Evolutionary conservation across 768 basidiomycete genomes (phyloP).

Genomic region (Tricholoma bakamatsutake): DNA sequence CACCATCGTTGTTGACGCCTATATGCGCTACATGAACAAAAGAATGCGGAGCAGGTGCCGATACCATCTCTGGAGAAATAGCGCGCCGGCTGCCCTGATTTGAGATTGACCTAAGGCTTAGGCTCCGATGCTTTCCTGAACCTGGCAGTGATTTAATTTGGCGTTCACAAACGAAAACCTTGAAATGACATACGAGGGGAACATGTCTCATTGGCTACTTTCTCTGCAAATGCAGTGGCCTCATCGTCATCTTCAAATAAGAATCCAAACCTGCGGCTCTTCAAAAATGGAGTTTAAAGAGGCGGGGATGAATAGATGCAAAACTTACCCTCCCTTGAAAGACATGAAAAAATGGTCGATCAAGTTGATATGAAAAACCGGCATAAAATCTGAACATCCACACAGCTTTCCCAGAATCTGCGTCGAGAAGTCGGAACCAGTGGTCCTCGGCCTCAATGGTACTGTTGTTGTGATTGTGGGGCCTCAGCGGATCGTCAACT

Average conservation of each 20-base stretch:
- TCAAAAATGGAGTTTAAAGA: constrained; percentile 43
- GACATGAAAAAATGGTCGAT: constrained; percentile 89
- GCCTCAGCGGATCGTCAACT: not conserved
- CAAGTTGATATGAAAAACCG: constrained; percentile 66
- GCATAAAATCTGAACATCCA: constrained; percentile 65
- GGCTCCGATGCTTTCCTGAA: constrained; percentile 18
- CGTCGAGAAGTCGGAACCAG: constrained; percentile 64
- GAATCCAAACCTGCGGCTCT: constrained; percentile 51
- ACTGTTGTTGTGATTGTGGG: constrained; percentile 10
- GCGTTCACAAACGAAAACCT: constrained; percentile 1
- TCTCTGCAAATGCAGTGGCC: constrained; percentile 33
- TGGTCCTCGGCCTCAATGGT: constrained; percentile 26
- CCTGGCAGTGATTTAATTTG: not conserved
- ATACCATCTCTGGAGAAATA: constrained; percentile 43
- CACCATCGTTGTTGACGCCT: constrained; percentile 45
- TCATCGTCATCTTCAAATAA: constrained; percentile 46
- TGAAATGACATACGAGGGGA: constrained; percentile 20
- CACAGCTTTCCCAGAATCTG: constrained; percentile 49
- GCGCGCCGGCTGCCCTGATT: constrained; percentile 13
- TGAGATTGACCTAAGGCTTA: constrained; percentile 27
- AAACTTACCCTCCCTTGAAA: constrained; percentile 77
- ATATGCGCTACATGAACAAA: constrained; percentile 67
- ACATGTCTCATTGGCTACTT: constrained; percentile 28
- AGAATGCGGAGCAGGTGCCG: constrained; percentile 50
- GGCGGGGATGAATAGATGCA: constrained; percentile 4